Percentiles rank a stretch among this genome's conserved stretches.
Evolutionary conservation across 441 rosid species (phyloP).

Genomic region (Gossypium laxum): DNA sequence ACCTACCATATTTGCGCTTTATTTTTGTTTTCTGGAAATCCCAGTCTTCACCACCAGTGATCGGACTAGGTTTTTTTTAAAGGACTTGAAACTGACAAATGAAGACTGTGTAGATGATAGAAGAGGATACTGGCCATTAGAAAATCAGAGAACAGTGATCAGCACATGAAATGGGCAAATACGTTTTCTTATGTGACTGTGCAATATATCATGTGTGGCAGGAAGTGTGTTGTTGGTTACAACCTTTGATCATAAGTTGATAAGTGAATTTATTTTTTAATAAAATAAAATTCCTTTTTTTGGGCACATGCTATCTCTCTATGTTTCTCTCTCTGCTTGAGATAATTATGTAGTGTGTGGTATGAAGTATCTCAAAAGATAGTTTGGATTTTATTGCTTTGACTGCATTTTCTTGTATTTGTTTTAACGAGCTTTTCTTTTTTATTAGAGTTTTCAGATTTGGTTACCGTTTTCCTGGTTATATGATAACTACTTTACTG

Average conservation of each 20-base stretch:
- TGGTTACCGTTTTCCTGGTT: background rate
- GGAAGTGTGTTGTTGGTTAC: background rate
- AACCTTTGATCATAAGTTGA: background rate
- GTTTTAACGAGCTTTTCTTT: background rate
- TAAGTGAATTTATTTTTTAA: background rate
- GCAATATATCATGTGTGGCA: background rate
- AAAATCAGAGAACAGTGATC: background rate
- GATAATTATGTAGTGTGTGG: background rate
- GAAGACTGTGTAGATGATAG: background rate
- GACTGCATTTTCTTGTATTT: background rate
- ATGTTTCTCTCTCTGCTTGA: background rate
- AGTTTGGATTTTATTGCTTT: background rate
- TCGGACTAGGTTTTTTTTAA: background rate
- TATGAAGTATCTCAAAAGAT: background rate
- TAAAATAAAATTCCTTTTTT: background rate
- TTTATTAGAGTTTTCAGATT: background rate
- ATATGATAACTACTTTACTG: constrained; percentile 17
- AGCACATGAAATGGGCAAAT: background rate
- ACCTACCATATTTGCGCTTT: background rate
- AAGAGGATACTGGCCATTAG: background rate
- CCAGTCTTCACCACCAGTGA: background rate
- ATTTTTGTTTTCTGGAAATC: background rate
- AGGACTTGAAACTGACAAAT: background rate
- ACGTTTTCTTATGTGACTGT: background rate
- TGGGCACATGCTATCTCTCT: background rate